Evolutionary conservation across 768 basidiomycete genomes (phyloP).

Genomic region (Lentinula boryana): DNA sequence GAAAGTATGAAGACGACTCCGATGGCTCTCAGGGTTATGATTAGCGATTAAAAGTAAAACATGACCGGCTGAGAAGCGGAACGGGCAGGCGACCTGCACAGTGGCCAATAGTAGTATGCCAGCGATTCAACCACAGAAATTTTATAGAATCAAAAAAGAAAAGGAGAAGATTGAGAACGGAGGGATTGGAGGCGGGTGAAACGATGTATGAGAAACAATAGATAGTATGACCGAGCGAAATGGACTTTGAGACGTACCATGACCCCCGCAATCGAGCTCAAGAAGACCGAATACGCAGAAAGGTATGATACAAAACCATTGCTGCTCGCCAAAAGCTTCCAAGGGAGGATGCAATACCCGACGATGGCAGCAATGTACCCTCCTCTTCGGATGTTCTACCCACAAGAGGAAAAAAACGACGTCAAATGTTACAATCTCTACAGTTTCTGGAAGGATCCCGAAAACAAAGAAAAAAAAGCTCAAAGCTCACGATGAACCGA

Average conservation of each 20-base stretch:
- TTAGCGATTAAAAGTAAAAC: too few relatives aligned
- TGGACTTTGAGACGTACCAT: constrained; percentile 38
- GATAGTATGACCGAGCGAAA: too few relatives aligned
- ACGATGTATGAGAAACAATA: too few relatives aligned
- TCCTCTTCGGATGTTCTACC: constrained; percentile 74
- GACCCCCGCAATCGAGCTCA: constrained; percentile 76
- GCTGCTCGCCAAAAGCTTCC: constrained; percentile 70
- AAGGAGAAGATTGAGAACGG: too few relatives aligned
- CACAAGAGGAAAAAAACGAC: not conserved
- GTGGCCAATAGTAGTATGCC: not conserved
- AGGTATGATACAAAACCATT: constrained; percentile 78
- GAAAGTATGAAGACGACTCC: too few relatives aligned
- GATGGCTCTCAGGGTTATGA: too few relatives aligned
- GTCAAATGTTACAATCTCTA: too few relatives aligned
- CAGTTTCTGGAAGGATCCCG: too few relatives aligned
- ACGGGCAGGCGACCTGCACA: not conserved
- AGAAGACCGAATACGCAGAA: constrained; percentile 75
- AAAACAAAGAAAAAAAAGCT: not conserved
- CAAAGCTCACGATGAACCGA: constrained; percentile 55
- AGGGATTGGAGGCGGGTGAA: too few relatives aligned
- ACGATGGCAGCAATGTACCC: constrained; percentile 80
- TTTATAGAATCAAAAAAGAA: too few relatives aligned
- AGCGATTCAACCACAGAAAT: too few relatives aligned
- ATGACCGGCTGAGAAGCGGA: too few relatives aligned
- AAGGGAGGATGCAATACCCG: constrained; percentile 70